phyloP scores from a whole-genome alignment of 169 alveolate species.

The Toxoplasma gondii region DNA sequence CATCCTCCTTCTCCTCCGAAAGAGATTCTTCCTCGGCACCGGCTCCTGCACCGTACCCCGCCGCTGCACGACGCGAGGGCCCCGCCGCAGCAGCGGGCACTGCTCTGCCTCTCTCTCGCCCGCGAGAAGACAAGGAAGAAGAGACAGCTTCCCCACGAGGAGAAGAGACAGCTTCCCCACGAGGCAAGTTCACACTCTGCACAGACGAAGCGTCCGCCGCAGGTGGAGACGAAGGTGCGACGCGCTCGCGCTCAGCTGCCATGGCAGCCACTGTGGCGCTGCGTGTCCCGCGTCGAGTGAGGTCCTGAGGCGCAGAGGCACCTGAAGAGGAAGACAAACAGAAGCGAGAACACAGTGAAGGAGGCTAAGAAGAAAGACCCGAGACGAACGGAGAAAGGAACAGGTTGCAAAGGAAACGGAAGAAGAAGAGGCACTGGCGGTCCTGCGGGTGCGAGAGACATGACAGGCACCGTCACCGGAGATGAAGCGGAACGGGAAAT shows the following conservation, averaged over 20 bases:
- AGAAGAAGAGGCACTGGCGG: no score
- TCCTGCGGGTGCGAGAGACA: no score
- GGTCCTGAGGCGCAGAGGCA: not conserved
- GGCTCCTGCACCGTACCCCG: not conserved
- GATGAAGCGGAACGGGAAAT: no score
- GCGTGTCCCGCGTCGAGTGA: conserved; percentile 23
- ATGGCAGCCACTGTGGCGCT: conserved; percentile 31
- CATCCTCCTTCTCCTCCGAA: not conserved
- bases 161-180: not conserved
- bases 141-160: not conserved
- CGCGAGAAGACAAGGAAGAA: not conserved
- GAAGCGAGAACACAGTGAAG: not conserved
- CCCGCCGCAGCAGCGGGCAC: not conserved
- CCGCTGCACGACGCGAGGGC: not conserved
- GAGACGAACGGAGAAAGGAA: not conserved
- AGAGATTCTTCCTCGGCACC: not conserved
- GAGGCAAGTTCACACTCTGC: not conserved
- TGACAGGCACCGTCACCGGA: no score
- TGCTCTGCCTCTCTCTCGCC: not conserved
- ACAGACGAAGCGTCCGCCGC: not conserved
- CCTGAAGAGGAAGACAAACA: not conserved
- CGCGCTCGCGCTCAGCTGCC: conserved; percentile 9
- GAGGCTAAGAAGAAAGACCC: not conserved
- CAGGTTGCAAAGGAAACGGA: not conserved
- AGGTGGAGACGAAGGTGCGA: not conserved